Percentiles rank a stretch among this genome's conserved stretches.
phyloP scores from a whole-genome alignment of 1,284 basidiomycete genomes.

The Ceratobasidium sp. region DNA sequence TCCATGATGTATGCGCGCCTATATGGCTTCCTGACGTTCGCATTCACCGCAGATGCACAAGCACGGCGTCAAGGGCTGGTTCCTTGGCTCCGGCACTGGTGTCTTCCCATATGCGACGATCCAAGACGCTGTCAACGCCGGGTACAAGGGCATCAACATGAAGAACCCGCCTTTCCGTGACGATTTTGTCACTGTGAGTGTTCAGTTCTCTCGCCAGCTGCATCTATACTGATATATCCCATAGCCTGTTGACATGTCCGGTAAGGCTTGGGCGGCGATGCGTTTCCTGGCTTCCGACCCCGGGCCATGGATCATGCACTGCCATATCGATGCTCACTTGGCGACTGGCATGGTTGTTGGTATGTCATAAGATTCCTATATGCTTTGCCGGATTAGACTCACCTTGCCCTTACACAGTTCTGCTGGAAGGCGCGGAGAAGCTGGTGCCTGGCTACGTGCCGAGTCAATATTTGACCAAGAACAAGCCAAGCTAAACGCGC shows the following conservation, averaged over 20 bases:
- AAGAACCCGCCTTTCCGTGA: no score
- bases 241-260: constrained; percentile 13
- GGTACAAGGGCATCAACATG: constrained; percentile 19
- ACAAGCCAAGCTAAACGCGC: neutral
- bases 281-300: constrained; percentile 23
- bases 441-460: constrained; percentile 6
- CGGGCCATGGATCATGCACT: no score
- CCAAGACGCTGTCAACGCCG: constrained; percentile 10
- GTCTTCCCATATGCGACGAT: constrained; percentile 17
- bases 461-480: constrained; percentile 9
- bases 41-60: no score
- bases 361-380: neutral
- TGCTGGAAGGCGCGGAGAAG: constrained; percentile 4
- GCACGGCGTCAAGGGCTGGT: constrained; percentile 28
- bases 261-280: constrained; percentile 25
- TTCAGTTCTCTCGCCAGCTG: no score
- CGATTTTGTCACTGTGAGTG: no score
- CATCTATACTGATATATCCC: neutral
- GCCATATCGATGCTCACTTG: constrained; percentile 18
- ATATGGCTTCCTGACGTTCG: neutral
- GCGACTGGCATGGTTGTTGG: constrained; percentile 24
- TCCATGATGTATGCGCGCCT: neutral
- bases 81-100: constrained; percentile 26
- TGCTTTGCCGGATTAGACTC: neutral
- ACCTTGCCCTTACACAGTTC: neutral